These are phyloP conservation scores for Metarhizium sp. DNA, from an alignment of 2,329 filamentous ascomycete species.

Conservation along the genomic window DNA sequence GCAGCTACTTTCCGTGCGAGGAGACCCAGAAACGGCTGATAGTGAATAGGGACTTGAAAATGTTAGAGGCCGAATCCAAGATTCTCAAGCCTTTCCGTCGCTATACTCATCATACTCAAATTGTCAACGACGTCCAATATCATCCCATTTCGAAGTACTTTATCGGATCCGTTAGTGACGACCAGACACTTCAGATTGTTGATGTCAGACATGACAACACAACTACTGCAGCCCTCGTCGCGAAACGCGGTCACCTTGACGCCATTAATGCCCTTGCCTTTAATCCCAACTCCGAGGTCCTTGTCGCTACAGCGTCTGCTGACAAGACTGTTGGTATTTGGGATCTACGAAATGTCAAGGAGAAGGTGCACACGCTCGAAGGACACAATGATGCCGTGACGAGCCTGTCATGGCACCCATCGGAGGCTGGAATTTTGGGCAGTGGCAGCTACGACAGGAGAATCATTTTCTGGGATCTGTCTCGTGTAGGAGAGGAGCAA, in stretches of 20 bases:
- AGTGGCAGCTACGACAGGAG: conserved; percentile 89
- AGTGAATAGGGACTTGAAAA: conserved; percentile 64
- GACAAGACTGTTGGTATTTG: conserved; percentile 94
- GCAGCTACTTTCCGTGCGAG: neutral
- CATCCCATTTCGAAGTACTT: conserved; percentile 78
- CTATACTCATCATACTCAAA: conserved; percentile 80
- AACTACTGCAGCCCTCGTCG: conserved; percentile 59
- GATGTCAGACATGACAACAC: conserved; percentile 66
- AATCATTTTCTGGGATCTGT: conserved; percentile 94
- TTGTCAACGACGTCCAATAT: conserved; percentile 96
- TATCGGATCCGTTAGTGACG: conserved; percentile 90
- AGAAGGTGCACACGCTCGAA: conserved; percentile 82
- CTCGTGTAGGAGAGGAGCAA: conserved; percentile 86
- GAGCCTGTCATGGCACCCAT: conserved; percentile 89
- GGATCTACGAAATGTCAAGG: conserved; percentile 85
- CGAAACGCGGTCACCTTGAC: conserved; percentile 70
- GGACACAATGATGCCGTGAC: conserved; percentile 86
- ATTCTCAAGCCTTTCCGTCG: conserved; percentile 61
- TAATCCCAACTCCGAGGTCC: conserved; percentile 81
- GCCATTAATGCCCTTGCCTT: conserved; percentile 95
- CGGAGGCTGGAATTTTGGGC: conserved; percentile 77
- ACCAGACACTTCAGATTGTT: conserved; percentile 84
- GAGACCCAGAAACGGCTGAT: neutral
- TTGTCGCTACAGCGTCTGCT: conserved; percentile 86
- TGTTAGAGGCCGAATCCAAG: conserved; percentile 60